Evolutionary conservation across 2,329 filamentous ascomycete species (phyloP).

Genomic region (Curvularia sp.): DNA sequence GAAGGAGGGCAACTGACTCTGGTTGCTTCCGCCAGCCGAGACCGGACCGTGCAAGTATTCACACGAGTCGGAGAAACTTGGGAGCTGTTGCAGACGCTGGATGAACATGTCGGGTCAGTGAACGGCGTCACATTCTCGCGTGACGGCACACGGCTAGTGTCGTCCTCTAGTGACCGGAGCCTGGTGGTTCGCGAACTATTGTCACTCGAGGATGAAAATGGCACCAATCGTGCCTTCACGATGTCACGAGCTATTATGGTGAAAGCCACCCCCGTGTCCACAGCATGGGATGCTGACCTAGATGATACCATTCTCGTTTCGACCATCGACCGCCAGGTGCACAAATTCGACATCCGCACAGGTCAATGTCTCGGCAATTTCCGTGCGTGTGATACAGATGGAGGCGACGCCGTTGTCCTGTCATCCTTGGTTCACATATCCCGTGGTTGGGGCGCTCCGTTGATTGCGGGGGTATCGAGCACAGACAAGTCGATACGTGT

Average conservation of each 20-base stretch:
- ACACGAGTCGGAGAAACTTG: slow-evolving; percentile 65
- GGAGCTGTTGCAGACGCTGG: slow-evolving; percentile 86
- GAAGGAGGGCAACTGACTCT: slow-evolving; percentile 70
- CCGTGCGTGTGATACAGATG: slow-evolving; percentile 81
- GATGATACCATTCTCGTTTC: slow-evolving; percentile 64
- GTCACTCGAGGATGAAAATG: slow-evolving; percentile 67
- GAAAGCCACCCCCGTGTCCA: slow-evolving; percentile 86
- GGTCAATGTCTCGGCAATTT: slow-evolving; percentile 77
- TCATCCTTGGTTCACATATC: slow-evolving; percentile 74
- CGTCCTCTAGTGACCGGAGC: slow-evolving; percentile 83
- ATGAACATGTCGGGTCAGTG: slow-evolving; percentile 89
- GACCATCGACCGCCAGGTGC: slow-evolving; percentile 68
- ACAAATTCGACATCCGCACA: slow-evolving; percentile 67
- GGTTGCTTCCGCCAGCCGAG: slow-evolving; percentile 78
- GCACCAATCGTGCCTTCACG: slow-evolving; percentile 74
- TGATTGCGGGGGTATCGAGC: slow-evolving; percentile 87
- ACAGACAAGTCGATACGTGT: slow-evolving; percentile 95
- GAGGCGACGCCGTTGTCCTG: slow-evolving; percentile 80
- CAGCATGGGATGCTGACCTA: slow-evolving; percentile 72
- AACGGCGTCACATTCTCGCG: slow-evolving; percentile 77
- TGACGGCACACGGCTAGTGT: slow-evolving; percentile 75
- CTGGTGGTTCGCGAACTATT: slow-evolving; percentile 82
- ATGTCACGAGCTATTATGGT: slow-evolving; percentile 79
- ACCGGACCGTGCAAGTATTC: slow-evolving; percentile 95
- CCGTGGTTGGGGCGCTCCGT: slow-evolving; percentile 65